phyloP scores from a whole-genome alignment of 2,329 filamentous ascomycete species.

The Cladosporium cucumerinum region DNA sequence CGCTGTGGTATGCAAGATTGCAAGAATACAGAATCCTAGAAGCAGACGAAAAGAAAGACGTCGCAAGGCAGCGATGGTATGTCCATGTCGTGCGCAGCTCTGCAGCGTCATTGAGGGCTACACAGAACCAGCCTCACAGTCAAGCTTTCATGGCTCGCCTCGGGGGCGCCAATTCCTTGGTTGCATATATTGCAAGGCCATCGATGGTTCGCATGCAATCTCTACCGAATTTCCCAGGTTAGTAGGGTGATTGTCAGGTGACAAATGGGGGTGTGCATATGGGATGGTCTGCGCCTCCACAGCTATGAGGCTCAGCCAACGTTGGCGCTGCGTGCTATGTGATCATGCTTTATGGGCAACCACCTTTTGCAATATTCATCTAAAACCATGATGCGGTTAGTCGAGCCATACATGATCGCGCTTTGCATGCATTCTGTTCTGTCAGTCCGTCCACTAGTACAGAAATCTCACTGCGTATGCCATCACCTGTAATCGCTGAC shows the following conservation, averaged over 20 bases:
- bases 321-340: not conserved
- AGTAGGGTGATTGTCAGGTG: slow-evolving; percentile 4
- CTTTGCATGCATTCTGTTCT: not conserved
- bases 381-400: not conserved
- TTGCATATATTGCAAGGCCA: not conserved
- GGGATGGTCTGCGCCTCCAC: slow-evolving; percentile 3
- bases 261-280: slow-evolving; percentile 5
- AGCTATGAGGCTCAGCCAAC: not conserved
- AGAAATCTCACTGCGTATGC: not conserved
- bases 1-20: not conserved
- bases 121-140: slow-evolving; percentile 1
- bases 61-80: not conserved
- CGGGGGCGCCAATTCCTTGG: not conserved
- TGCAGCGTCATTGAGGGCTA: not conserved
- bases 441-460: not conserved
- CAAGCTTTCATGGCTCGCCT: not conserved
- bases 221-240: not conserved
- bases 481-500: not conserved
- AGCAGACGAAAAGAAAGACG: not conserved
- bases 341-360: not conserved
- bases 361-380: not conserved
- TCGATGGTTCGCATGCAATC: slow-evolving; percentile 3
- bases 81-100: not conserved
- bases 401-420: not conserved
- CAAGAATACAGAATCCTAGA: not conserved